Evolutionary conservation across 2,329 filamentous ascomycete genomes (phyloP).

Genomic region (Calonectria pauciramosa): DNA sequence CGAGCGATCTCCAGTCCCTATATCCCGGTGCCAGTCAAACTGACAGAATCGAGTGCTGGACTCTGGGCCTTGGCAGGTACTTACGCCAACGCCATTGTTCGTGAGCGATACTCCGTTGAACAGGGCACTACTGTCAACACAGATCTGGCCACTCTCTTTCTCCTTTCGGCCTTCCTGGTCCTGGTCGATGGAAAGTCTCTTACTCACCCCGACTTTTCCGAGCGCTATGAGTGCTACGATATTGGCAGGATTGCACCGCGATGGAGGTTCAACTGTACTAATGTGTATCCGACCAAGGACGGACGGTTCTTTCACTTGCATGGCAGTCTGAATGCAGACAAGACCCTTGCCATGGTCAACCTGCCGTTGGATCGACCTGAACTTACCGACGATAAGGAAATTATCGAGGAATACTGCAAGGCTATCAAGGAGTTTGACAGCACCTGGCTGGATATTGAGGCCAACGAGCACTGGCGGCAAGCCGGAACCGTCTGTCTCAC

Average conservation of each 20-base stretch:
- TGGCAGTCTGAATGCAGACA: neutral
- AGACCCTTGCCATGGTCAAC: neutral
- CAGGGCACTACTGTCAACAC: neutral
- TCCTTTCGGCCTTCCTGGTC: neutral
- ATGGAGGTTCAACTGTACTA: neutral
- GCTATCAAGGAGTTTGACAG: neutral
- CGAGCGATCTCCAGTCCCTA: neutral
- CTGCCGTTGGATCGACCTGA: neutral
- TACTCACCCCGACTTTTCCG: neutral
- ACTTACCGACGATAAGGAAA: neutral
- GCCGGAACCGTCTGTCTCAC: neutral
- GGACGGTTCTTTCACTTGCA: neutral
- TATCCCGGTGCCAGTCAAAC: neutral
- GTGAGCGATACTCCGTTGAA: neutral
- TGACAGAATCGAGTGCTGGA: neutral
- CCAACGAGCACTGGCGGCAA: neutral
- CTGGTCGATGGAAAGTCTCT: neutral
- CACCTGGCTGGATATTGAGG: neutral
- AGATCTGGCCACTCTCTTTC: neutral
- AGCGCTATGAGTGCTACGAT: neutral
- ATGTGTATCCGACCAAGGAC: neutral
- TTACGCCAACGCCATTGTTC: neutral
- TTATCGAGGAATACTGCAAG: neutral
- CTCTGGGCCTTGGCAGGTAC: neutral
- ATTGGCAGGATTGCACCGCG: neutral